A percentile compares a stretch with the other conserved stretches of the same genome.
These are phyloP conservation scores for Liriodendron chinense DNA, from an alignment of 164 flowering plant species.

Conservation along the genomic window DNA sequence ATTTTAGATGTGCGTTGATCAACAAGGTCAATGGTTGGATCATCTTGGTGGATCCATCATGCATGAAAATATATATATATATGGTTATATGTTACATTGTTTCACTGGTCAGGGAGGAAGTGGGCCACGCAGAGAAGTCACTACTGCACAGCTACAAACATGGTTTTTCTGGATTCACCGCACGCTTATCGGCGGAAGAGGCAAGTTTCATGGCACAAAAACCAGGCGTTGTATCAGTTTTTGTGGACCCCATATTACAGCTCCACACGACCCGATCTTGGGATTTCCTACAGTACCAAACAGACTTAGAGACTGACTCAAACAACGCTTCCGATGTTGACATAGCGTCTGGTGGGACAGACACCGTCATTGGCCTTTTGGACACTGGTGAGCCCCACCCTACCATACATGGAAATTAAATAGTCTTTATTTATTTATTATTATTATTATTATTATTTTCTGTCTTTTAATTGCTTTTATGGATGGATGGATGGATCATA, in stretches of 20 bases:
- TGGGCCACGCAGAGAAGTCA: slow-evolving; percentile 14
- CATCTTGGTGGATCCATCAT: no score
- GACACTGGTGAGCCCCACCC: slow-evolving; percentile 38
- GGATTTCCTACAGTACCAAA: slow-evolving; percentile 52
- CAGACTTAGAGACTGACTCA: slow-evolving; percentile 21
- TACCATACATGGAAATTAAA: neutral
- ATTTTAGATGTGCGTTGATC: no score
- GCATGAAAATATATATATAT: no score
- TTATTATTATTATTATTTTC: neutral
- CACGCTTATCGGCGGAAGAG: slow-evolving; percentile 40
- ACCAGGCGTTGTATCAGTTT: slow-evolving; percentile 56
- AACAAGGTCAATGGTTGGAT: no score
- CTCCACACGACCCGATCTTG: slow-evolving; percentile 68
- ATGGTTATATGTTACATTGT: no score
- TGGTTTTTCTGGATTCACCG: slow-evolving; percentile 62
- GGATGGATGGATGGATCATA: neutral
- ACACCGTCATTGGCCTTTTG: slow-evolving; percentile 49
- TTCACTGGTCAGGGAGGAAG: slow-evolving; percentile 8
- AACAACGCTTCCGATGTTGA: slow-evolving; percentile 1
- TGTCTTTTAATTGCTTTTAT: neutral
- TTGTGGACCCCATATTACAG: slow-evolving; percentile 40
- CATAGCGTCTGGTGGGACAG: slow-evolving; percentile 8
- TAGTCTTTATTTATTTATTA: neutral
- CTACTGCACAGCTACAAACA: slow-evolving; percentile 40
- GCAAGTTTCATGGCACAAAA: slow-evolving; percentile 30